Base-by-base conservation (phyloP, 164 flowering plant genomes). In the Piper betle region DNA sequence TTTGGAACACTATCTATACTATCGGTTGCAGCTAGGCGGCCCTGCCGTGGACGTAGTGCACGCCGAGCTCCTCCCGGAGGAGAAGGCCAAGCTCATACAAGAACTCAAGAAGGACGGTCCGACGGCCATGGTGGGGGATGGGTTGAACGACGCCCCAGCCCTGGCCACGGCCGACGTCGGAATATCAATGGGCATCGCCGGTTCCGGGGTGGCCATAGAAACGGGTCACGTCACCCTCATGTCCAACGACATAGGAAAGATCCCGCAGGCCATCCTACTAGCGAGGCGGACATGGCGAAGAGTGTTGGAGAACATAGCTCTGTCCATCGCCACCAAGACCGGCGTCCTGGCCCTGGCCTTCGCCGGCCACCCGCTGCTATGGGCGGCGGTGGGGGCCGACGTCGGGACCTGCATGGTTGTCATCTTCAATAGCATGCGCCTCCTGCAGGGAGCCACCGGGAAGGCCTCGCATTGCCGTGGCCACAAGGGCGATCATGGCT, bases 121-220 rank as follows among this genome's bases (percentile, higher is more conserved):
- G 55, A 84, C 87, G 0, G 91, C 85, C 0, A 93, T 93, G 99
- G 66, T 90, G 2, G 97, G 99, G 6, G 99, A 93, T 60, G 99
- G 97, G 4, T 62, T 93, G 43, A 93, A 93, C 52, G 99, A 93
- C 72, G 97, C 95, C 8, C 94, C 96, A 0, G 99, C 99, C 25
- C 64, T 90, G 53, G 97, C 96, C 3, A 81, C 84, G 1, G 94
- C 99, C 0, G 88, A 90, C 60, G 76, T 93, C 15, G 99, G 99
- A 5, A 84, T 93, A 55, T 91, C 99, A 39, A 93, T 93, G 99
- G 99, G 97, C 2, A 71, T 90, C 33, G 74, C 97, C 1, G 99
- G 99, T 33, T 90, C 99, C 1, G 97, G 97, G 0, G 78, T 93
- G 1, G 97, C 96, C 46, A 79, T 80, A 0, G 95, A 93, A 68